Evolutionary conservation across 176 grass and related monocot species (phyloP), one percentile per base, ranked within the genome.

Genomic region (Dendrocalamus sinicus): DNA sequence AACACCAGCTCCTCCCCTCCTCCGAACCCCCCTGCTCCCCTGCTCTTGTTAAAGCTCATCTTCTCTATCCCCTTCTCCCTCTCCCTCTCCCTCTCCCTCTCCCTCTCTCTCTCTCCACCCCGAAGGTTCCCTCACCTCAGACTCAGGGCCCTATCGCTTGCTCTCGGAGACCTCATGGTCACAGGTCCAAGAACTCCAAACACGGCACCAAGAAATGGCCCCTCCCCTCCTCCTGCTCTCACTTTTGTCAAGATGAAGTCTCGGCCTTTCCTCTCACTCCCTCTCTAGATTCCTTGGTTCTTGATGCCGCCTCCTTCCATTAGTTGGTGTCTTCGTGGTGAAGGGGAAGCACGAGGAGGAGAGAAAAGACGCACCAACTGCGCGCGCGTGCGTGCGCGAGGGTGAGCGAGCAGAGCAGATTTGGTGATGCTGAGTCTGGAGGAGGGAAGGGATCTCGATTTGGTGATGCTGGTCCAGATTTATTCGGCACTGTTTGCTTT

Each of bases 11-110:
- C 84, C 10, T 86, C 89, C 13, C 86, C 89, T 52, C 75, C 86
- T 7, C 35, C 84, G 6, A 16, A 17, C 63, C 28, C 62, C 57
- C 16, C 59, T n/a, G 26, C 52, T 55, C 74, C 89, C 30, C 81
- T 86, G 73, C 78, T 89, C 84, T 76, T 90, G 89, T 86, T 86
- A 40, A 91, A 81, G 78, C 84, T 91, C 89, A 94, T 94, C 82
- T 71, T 72, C 83, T 9, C 23, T 13, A 4, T n/a, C 62, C 40
- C 3, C 54, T 7, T 50, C 8, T 62, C 3, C 39, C 70, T 23
- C 80, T 71, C n/a, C n/a, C 22, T 26, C 57, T 1, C 28, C 1
- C 28, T 1, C 28, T 30, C 28, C 1, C 28, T 30, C 28, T 30
- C 28, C 1, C 77, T 6, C 40, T 59, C 55, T 59, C 20, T 60